Evolutionary conservation across 441 rosid genomes (phyloP).

Genomic region (Syzygium malaccense): DNA sequence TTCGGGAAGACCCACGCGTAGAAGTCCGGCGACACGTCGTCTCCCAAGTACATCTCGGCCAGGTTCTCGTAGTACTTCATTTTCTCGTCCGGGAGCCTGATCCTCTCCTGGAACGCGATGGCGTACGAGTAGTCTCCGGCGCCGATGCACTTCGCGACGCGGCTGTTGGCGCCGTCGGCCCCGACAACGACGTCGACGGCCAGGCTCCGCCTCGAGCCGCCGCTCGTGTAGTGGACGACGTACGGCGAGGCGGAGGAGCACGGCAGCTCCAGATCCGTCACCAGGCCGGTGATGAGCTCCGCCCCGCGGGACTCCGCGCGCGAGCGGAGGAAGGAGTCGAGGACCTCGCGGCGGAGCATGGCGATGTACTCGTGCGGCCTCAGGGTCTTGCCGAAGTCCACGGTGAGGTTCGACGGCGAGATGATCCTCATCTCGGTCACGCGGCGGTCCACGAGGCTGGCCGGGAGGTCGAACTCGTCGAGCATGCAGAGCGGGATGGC

Average conservation of each 20-base stretch:
- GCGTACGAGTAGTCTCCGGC: conserved; percentile 53
- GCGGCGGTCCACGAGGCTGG: conserved; percentile 44
- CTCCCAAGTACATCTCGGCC: conserved; percentile 58
- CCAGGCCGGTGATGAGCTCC: conserved; percentile 33
- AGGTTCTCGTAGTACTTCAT: conserved; percentile 52
- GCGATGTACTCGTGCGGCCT: conserved; percentile 48
- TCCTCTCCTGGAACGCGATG: conserved; percentile 62
- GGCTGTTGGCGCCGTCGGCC: conserved; percentile 61
- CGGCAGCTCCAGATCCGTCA: conserved; percentile 39
- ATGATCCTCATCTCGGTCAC: conserved; percentile 57
- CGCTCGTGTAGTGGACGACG: conserved; percentile 33
- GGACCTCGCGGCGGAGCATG: conserved; percentile 69
- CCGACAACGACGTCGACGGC: conserved; percentile 51
- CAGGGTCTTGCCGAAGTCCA: conserved; percentile 53
- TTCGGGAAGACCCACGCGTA: conserved; percentile 68
- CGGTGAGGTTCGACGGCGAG: conserved; percentile 59
- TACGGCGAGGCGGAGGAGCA: conserved; percentile 26
- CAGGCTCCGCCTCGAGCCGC: conserved; percentile 19
- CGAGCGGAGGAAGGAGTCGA: conserved; percentile 54
- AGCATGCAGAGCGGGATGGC: conserved; percentile 72
- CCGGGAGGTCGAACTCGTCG: conserved; percentile 54
- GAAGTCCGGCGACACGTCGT: conserved; percentile 65
- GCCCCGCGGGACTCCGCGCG: conserved; percentile 51
- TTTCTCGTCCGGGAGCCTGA: conserved; percentile 45
- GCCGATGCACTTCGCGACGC: conserved; percentile 40